Percentiles rank a stretch among this genome's conserved stretches.
These are phyloP conservation scores for Erysimum cheiri DNA, from an alignment of 441 rosid genomes.

Conservation along the genomic window DNA sequence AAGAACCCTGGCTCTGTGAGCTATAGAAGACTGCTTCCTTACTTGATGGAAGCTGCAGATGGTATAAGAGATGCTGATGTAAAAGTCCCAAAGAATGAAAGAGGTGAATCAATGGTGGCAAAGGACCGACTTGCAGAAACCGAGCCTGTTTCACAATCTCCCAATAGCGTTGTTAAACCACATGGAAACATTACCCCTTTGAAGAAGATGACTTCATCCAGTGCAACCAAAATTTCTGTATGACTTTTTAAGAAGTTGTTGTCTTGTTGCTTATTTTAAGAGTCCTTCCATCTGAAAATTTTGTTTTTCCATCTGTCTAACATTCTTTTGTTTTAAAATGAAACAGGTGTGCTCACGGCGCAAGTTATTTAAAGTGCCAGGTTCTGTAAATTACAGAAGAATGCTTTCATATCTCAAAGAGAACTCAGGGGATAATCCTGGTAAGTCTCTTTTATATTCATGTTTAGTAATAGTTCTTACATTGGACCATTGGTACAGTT, in stretches of 20 bases:
- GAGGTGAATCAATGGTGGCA: constrained; percentile 26
- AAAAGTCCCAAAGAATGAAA: constrained; percentile 33
- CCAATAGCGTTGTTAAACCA: constrained; percentile 27
- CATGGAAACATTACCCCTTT: constrained; percentile 14
- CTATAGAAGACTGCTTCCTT: constrained; percentile 22
- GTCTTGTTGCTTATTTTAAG: constrained; percentile 14
- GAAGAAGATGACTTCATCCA: constrained; percentile 36
- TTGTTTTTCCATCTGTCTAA: neutral
- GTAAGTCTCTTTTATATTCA: constrained; percentile 43
- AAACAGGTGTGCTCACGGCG: constrained; percentile 44
- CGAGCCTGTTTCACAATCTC: constrained; percentile 22
- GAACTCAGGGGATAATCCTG: constrained; percentile 41
- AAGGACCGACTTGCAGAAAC: constrained; percentile 21
- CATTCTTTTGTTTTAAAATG: constrained; percentile 4
- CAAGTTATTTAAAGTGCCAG: constrained; percentile 55
- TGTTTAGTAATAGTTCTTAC: neutral
- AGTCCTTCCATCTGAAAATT: neutral
- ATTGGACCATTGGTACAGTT: no score
- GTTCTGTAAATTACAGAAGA: constrained; percentile 64
- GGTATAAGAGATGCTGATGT: neutral
- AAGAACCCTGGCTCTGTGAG: constrained; percentile 11
- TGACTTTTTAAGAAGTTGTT: neutral
- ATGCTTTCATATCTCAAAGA: constrained; percentile 68
- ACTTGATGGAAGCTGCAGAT: neutral
- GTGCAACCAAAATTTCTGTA: neutral